Evolutionary conservation across 129 eudicot species (phyloP).

Genomic region (Flaveria linearis): DNA sequence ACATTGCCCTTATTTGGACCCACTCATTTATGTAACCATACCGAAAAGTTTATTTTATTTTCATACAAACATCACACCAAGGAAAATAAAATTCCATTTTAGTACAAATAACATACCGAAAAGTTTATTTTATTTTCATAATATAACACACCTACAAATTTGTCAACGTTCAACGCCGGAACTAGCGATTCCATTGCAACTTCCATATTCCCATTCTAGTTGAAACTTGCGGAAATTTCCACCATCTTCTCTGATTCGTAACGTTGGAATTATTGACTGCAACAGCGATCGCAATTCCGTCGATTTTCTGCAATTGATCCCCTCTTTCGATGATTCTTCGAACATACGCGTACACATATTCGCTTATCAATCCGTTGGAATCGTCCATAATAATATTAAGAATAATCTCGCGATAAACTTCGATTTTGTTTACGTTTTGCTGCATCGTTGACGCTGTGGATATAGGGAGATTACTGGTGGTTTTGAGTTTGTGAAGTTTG

Average conservation of each 20-base stretch:
- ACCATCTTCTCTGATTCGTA: constrained; percentile 39
- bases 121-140: too few relatives aligned
- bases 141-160: background rate
- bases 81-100: too few relatives aligned
- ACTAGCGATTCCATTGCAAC: constrained; percentile 26
- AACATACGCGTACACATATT: background rate
- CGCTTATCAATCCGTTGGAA: too few relatives aligned
- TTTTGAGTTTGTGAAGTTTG: background rate
- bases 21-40: too few relatives aligned
- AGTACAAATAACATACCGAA: background rate
- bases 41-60: too few relatives aligned
- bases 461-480: background rate
- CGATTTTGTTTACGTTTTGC: background rate
- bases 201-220: constrained; percentile 23
- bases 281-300: constrained; percentile 21
- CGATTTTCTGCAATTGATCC: background rate
- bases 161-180: constrained; percentile 44
- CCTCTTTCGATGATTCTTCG: constrained; percentile 29
- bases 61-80: too few relatives aligned
- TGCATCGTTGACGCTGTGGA: background rate
- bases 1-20: too few relatives aligned
- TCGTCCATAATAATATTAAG: background rate
- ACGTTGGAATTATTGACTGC: constrained; percentile 36
- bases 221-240: constrained; percentile 37
- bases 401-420: background rate